Evolutionary conservation across 305 asterid genomes (phyloP).

Genomic region (Petunia hybrid): DNA sequence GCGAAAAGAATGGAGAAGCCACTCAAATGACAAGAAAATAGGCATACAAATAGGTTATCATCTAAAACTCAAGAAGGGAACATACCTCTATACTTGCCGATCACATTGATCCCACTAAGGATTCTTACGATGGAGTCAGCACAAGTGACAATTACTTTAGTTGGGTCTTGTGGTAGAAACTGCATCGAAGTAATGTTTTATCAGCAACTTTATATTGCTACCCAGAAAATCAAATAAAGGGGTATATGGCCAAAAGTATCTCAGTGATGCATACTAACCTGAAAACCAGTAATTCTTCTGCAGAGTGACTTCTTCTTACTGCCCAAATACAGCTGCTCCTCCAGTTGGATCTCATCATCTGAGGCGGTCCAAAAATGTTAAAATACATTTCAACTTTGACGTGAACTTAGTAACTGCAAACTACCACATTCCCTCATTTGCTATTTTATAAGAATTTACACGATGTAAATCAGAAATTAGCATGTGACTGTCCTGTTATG

Average conservation of each 20-base stretch:
- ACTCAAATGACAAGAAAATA: not conserved
- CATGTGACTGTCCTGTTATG: not conserved
- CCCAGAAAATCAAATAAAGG: not conserved
- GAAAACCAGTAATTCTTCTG: conserved; percentile 87
- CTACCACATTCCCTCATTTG: not conserved
- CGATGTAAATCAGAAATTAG: conserved; percentile 7
- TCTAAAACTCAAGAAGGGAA: conserved; percentile 20
- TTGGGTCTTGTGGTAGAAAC: conserved; percentile 79
- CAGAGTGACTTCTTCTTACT: conserved; percentile 77
- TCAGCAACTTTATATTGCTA: conserved; percentile 26
- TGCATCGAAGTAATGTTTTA: conserved; percentile 44
- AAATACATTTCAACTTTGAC: not conserved
- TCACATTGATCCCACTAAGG: conserved; percentile 60
- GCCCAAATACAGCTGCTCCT: conserved; percentile 60
- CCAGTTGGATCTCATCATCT: conserved; percentile 66
- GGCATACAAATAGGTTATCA: not conserved
- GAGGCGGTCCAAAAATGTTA: conserved; percentile 23
- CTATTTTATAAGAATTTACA: not conserved
- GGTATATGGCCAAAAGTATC: not conserved
- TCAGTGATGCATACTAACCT: conserved; percentile 54
- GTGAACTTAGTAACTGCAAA: not conserved
- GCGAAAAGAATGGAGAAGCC: conserved; percentile 14
- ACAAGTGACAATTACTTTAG: conserved; percentile 80
- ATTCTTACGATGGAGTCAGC: conserved; percentile 84
- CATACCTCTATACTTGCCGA: conserved; percentile 76